Conservation (phyloP, 148 eudicot genomes). For the Tetragonia tetragonoides region DNA sequence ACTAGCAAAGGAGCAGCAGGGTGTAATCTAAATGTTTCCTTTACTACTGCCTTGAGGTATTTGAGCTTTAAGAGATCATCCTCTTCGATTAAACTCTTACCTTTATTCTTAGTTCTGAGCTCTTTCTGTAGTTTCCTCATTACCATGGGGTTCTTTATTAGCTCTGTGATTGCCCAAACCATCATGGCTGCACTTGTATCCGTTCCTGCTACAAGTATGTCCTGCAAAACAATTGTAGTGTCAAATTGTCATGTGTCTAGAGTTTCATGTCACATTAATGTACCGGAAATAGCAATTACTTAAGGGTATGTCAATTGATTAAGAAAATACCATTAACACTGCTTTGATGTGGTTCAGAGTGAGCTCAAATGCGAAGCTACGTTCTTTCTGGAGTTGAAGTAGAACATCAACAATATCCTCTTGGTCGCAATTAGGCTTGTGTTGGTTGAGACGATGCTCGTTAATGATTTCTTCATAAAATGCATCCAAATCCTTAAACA, state of each 20-base stretch:
- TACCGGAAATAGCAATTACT: too few species aligned
- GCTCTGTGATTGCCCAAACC: conserved; percentile 37
- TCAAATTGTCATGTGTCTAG: too few species aligned
- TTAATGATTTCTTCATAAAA: conserved; percentile 28
- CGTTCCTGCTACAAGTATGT: conserved; percentile 31
- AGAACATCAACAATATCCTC: conserved; percentile 33
- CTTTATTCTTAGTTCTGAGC: neutral
- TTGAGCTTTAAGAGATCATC: conserved; percentile 16
- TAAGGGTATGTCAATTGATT: too few species aligned
- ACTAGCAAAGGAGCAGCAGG: conserved; percentile 34
- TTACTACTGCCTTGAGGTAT: conserved; percentile 28
- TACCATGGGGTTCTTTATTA: conserved; percentile 24
- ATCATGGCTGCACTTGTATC: conserved; percentile 34
- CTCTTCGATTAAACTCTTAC: conserved; percentile 14
- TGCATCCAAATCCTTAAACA: conserved; percentile 13
- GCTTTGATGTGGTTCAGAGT: neutral
- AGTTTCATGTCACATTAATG: too few species aligned
- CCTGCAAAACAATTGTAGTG: conserved; percentile 6
- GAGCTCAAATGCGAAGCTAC: conserved; percentile 7
- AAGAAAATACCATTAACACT: neutral
- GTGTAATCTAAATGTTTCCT: conserved; percentile 15
- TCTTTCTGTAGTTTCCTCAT: conserved; percentile 33
- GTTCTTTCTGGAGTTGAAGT: conserved; percentile 16
- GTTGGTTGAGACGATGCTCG: conserved; percentile 25
- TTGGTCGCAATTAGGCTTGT: neutral